Conservation (phyloP, 2,329 filamentous ascomycete species). For the Grosmannia penicillata region DNA sequence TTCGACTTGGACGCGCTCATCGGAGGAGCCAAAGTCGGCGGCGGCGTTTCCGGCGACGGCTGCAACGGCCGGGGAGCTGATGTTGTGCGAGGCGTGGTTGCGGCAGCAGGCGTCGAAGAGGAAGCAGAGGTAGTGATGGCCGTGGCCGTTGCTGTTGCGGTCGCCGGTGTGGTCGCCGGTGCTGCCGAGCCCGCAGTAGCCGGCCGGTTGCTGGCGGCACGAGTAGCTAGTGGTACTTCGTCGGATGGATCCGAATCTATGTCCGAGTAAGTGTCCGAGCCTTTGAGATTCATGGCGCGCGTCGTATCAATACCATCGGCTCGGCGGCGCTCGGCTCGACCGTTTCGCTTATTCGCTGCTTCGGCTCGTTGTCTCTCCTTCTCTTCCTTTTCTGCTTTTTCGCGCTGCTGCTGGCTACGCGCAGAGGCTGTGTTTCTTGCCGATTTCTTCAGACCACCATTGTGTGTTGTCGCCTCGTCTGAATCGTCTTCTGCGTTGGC, state of each 20-base stretch:
- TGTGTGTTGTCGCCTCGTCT: slow-evolving; percentile 44
- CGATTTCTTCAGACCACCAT: slow-evolving; percentile 39
- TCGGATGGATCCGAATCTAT: slow-evolving; percentile 60
- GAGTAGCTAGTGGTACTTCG: slow-evolving; percentile 41
- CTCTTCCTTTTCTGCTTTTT: slow-evolving; percentile 56
- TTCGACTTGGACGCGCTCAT: slow-evolving; percentile 42
- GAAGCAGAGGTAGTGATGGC: slow-evolving; percentile 7
- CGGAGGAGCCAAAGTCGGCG: slow-evolving; percentile 22
- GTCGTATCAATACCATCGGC: slow-evolving; percentile 50
- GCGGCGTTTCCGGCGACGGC: slow-evolving; percentile 32
- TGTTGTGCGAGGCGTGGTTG: slow-evolving; percentile 13
- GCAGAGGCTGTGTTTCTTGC: slow-evolving; percentile 30
- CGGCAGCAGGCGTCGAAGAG: slow-evolving; percentile 6
- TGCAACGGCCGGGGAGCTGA: slow-evolving; percentile 28
- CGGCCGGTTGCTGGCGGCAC: slow-evolving; percentile 17
- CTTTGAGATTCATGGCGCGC: slow-evolving; percentile 11
- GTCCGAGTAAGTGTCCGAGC: slow-evolving; percentile 20
- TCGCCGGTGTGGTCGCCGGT: not conserved
- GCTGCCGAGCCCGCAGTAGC: not conserved
- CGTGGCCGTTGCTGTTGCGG: slow-evolving; percentile 1
- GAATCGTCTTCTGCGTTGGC: slow-evolving; percentile 46
- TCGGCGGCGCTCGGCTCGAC: slow-evolving; percentile 64
- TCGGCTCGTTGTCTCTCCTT: slow-evolving; percentile 61
- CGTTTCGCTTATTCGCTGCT: slow-evolving; percentile 65
- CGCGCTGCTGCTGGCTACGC: slow-evolving; percentile 28